Evolutionary conservation across 768 basidiomycete species (phyloP), one percentile per base, ranked within the genome.

Genomic region (Phlebiopsis gigantea): DNA sequence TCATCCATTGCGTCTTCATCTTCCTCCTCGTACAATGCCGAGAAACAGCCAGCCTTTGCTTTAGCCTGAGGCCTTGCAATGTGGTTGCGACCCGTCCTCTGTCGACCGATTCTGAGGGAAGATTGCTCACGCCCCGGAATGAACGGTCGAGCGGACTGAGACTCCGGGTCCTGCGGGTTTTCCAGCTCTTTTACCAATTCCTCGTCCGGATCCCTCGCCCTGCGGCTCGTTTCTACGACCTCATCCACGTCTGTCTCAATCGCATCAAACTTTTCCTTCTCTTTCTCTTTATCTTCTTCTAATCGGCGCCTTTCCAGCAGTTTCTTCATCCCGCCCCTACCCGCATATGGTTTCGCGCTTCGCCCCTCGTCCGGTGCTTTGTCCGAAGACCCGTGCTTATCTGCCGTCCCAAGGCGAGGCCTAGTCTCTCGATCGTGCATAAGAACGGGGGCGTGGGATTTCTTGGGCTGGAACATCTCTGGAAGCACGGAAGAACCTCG

Each of bases 261-360:
- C 17, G 61, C 62, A 34, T 44, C 49, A 0, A 66, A 66, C 42
- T 62, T 64, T 46, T 72, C 73, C 58, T 65, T 63, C 52, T 71
- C 72, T 24, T 71, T 65, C 22, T 72, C 79, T 57, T 79, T 77
- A 52, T 80, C 76, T 42, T 75, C 80, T 65, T 87, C 86, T 59
- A 75, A 71, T 64, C 79, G 80, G 48, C 84, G 74, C 61, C 81
- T 78, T 21, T 85, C 83, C 39, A 90, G 69, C 68, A 88, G 71
- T 65, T 85, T 90, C 75, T 86, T 89, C 78, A 89, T 84, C 0
- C 87, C 87, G 52, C 88, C 86, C 59, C 83, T 80, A 6, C 88
- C 89, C 0, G 87, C 84, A 63, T 91, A 91, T 3, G 89, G 89
- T 63, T 90, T 90, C 19, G 80, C 81, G 39, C 83, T 14, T 17